Conservation (phyloP, 345 rosid genomes). For the Eutrema japonicum region DNA sequence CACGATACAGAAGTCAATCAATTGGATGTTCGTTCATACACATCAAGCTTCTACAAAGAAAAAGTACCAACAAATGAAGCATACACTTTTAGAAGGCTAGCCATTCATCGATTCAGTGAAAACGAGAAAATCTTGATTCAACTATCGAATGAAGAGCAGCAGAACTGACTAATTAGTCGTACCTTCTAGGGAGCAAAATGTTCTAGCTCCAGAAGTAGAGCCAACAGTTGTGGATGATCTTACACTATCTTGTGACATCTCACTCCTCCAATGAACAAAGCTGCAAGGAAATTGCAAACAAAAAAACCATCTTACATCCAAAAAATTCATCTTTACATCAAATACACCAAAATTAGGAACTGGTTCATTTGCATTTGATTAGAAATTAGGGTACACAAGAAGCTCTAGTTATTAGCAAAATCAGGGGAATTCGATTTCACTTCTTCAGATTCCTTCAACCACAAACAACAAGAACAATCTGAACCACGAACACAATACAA, state of each 20-base stretch:
- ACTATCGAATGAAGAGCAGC: constrained; percentile 9
- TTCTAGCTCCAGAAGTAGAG: constrained; percentile 60
- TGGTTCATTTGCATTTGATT: not conserved
- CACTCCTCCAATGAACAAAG: constrained; percentile 49
- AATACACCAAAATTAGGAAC: not conserved
- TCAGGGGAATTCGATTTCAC: constrained; percentile 10
- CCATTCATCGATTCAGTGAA: not conserved
- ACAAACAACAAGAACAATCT: not conserved
- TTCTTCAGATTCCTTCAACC: constrained; percentile 12
- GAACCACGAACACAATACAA: not conserved
- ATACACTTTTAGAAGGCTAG: not conserved
- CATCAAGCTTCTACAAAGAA: constrained; percentile 6
- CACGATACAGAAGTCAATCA: constrained; percentile 7
- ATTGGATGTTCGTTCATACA: constrained; percentile 14
- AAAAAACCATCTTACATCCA: not conserved
- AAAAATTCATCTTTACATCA: not conserved
- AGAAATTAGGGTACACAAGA: not conserved
- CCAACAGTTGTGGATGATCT: constrained; percentile 57
- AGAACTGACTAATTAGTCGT: constrained; percentile 31
- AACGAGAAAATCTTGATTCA: constrained; percentile 1
- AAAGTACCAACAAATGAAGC: not conserved
- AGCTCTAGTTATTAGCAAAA: not conserved
- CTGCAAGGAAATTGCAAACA: constrained; percentile 45
- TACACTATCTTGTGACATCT: constrained; percentile 47
- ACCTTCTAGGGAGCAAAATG: constrained; percentile 75